A percentile compares a stretch with the other conserved stretches of the same genome.
Conservation (phyloP, 768 basidiomycete genomes). For the Boletus rex-veris region DNA sequence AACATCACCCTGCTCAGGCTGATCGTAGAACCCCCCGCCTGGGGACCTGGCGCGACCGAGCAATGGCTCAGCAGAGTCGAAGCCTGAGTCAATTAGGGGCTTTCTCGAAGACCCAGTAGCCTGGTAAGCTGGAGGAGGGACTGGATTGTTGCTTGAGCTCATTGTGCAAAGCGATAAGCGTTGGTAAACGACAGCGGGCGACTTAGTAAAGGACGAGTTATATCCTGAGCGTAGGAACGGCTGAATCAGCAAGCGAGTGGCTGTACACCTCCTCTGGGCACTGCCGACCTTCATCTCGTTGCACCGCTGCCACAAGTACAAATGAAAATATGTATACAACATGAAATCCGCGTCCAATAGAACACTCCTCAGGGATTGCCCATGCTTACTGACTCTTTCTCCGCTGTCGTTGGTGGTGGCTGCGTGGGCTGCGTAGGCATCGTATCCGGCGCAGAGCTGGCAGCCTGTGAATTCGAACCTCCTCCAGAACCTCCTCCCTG, state of each 20-base stretch:
- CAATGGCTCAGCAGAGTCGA: slow-evolving; percentile 52
- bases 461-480: neutral
- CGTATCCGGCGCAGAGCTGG: slow-evolving; percentile 8
- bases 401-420: neutral
- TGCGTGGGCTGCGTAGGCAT: slow-evolving; percentile 7
- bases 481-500: slow-evolving; percentile 6
- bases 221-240: slow-evolving; percentile 9
- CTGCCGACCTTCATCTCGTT: neutral
- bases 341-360: too few species aligned
- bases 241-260: slow-evolving; percentile 27
- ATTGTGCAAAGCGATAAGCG: slow-evolving; percentile 38
- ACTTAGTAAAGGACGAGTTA: slow-evolving; percentile 2
- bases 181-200: slow-evolving; percentile 6
- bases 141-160: slow-evolving; percentile 53
- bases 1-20: slow-evolving; percentile 68
- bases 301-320: neutral
- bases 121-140: slow-evolving; percentile 58
- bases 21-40: slow-evolving; percentile 62
- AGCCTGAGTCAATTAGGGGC: slow-evolving; percentile 32
- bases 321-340: neutral
- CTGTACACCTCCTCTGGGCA: slow-evolving; percentile 14
- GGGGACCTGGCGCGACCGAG: slow-evolving; percentile 46
- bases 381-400: neutral
- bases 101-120: slow-evolving; percentile 39
- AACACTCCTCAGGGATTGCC: too few species aligned